A percentile compares a stretch with the other conserved stretches of the same genome.
phyloP scores from a whole-genome alignment of 129 eudicot genomes.

The Artemisia tridentata region DNA sequence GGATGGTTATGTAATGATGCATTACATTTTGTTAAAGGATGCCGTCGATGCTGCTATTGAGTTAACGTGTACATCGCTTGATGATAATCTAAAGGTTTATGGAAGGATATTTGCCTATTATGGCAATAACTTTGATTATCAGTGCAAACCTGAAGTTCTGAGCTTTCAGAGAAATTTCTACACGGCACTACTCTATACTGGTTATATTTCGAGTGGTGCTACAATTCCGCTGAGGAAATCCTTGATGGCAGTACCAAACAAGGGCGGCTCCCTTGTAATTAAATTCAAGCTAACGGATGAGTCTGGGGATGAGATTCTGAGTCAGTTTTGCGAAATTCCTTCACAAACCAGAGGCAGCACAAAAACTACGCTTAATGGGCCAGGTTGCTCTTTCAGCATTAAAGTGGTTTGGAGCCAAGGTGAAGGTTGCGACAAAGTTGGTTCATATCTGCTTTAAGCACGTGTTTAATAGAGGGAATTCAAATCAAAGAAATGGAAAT shows the following conservation, averaged over 20 bases:
- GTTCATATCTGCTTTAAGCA: background rate
- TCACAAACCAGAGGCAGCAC: background rate
- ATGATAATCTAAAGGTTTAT: too few species aligned
- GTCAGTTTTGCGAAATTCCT: background rate
- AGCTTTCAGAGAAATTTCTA: background rate
- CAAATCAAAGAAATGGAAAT: background rate
- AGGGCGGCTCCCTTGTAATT: constrained; percentile 3
- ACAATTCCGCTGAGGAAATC: background rate
- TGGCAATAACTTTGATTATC: too few species aligned
- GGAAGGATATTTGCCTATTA: too few species aligned
- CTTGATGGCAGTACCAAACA: constrained; percentile 1
- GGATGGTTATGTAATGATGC: too few species aligned
- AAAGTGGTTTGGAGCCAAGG: constrained; percentile 7
- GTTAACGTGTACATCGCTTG: too few species aligned
- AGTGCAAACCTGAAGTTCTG: background rate
- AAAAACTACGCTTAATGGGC: background rate
- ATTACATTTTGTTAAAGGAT: too few species aligned
- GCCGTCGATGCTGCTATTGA: too few species aligned
- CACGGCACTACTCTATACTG: background rate
- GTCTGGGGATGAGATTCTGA: background rate
- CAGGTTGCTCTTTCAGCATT: background rate
- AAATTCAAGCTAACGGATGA: background rate
- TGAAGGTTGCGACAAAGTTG: background rate
- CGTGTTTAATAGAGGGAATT: background rate
- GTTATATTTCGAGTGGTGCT: background rate